A percentile compares a stretch with the other conserved stretches of the same genome.
These are phyloP conservation scores for Phytophthora podocarpi DNA, from an alignment of 352 stramenopile genomes.

Conservation along the genomic window DNA sequence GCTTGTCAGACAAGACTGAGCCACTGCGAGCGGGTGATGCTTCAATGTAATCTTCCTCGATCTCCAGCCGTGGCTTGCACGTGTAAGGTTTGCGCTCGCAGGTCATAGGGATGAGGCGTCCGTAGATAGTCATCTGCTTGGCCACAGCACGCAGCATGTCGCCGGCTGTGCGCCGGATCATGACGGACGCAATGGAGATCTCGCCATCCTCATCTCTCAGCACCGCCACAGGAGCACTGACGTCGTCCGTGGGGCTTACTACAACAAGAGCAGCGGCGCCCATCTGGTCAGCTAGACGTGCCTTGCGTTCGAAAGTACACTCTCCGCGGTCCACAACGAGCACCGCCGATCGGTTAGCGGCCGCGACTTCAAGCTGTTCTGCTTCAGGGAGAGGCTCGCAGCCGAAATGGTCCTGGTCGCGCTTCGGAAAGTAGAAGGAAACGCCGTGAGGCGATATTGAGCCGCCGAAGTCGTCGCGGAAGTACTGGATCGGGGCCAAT, in stretches of 20 bases:
- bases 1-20: constrained; percentile 23
- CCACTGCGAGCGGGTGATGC: constrained; percentile 38
- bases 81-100: constrained; percentile 55
- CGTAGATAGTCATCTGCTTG: constrained; percentile 37
- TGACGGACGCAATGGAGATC: constrained; percentile 62
- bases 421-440: constrained; percentile 51
- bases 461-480: constrained; percentile 60
- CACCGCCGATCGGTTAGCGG: constrained; percentile 40
- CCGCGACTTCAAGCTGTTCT: constrained; percentile 36
- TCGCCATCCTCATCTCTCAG: constrained; percentile 42
- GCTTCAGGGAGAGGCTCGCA: constrained; percentile 42
- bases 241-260: constrained; percentile 53
- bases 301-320: constrained; percentile 73
- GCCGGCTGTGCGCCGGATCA: constrained; percentile 60
- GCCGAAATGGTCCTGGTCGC: constrained; percentile 40
- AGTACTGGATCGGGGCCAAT: constrained; percentile 75
- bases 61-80: constrained; percentile 37
- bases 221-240: constrained; percentile 42
- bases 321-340: constrained; percentile 65
- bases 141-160: constrained; percentile 48
- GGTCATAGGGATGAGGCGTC: constrained; percentile 57
- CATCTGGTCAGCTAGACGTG: constrained; percentile 48
- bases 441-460: constrained; percentile 46
- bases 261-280: constrained; percentile 57
- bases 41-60: constrained; percentile 50